Base-by-base conservation (phyloP, 371 early-diverging fungal genomes). In the Entomophthora muscae region DNA sequence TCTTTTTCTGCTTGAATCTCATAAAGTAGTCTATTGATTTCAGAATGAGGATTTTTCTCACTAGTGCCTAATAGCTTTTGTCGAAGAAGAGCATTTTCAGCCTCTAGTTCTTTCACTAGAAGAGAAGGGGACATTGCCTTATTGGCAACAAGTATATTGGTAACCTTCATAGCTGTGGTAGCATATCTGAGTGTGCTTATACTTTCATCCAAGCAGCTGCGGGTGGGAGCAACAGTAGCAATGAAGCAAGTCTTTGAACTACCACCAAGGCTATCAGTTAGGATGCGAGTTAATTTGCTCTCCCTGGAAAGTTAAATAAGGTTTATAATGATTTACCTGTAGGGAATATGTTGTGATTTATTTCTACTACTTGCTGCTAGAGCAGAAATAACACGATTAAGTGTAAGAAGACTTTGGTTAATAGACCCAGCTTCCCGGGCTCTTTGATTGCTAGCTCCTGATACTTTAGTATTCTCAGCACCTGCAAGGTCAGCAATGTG, bases 401-500 rank as follows among this genome's bases (percentile, higher is more conserved):
- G 76, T 0, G 93, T 86, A 1, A 98, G 74, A 28, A 98, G 75
- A 66, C 91, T 88, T 65, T 88, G 82, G 68, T 94, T 93, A 73
- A 98, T 89, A 66, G 77, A 77, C 32, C 91, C 91, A 7, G 95
- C 92, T 71, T 99, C 99, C 61, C 86, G 81, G 17, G 93, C 91
- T 24, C 93, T 76, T 2, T 73, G 69, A 30, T 88, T 82, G 68
- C 90, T 90, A 0, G 95, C 96, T 1, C 95, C 93, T 1, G 95
- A 90, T 27, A 86, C 82, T 3, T 82, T 82, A 62, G 95, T 84
- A 70, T 95, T 90, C 68, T 99, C 99, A 24, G 91, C 90, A 1
- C 99, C 99, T 2, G 99, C 99, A 59, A 99, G 68, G 74, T 99
- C 99, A 1, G 98, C 98, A 60, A 99, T 79, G 67, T 92, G 89